Base-by-base conservation (phyloP, 352 stramenopile genomes). In the Pythium chondricola region DNA sequence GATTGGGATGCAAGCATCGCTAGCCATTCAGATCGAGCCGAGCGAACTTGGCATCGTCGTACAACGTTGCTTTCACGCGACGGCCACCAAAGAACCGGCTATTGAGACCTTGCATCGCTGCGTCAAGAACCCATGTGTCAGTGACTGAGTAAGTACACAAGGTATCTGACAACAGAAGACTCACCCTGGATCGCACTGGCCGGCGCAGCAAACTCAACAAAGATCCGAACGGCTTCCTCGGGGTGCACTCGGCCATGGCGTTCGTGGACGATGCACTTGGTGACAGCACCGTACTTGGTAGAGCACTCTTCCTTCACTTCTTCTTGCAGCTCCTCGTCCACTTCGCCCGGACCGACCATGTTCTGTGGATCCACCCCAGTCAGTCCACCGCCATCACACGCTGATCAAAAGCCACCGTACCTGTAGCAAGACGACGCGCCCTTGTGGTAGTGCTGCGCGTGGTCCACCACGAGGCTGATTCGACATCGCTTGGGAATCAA, bases 311-410 rank as follows among this genome's bases (percentile, higher is more conserved):
- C 78, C 51, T 85, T 91, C 7, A 92, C 85, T 68, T 97, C 88
- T 6, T 79, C 77, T 58, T 94, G 61, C 11, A 97, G 56, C 29
- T 93, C 80, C 20, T 88, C 79, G 52, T 96, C 88, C 6, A 96
- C 88, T 68, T 97, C 83, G 13, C 80, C 85, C 11, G 83, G 82
- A 14, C 72, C 83, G 37, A 97, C 85, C 86, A 97, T 96, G 63
- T 97, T 97, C 80, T 96, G 20, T 30, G 51, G 26, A 37, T 31
- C 21, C 26, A 66, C 14, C 17, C 68, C 43, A 48, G 29, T 2
- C 8, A 32, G 2, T 31, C 20, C 18, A 18, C 18, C 9, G 13
- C 8, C 16, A 42, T n/a, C n/a, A n/a, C n/a, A 42, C 16, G 36
- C 7, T 8, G 36, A 18, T 17, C 8, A 43, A 60, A 44, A n/a